phyloP scores from a whole-genome alignment of 306 rosid genomes.

The Canavalia gladiata region DNA sequence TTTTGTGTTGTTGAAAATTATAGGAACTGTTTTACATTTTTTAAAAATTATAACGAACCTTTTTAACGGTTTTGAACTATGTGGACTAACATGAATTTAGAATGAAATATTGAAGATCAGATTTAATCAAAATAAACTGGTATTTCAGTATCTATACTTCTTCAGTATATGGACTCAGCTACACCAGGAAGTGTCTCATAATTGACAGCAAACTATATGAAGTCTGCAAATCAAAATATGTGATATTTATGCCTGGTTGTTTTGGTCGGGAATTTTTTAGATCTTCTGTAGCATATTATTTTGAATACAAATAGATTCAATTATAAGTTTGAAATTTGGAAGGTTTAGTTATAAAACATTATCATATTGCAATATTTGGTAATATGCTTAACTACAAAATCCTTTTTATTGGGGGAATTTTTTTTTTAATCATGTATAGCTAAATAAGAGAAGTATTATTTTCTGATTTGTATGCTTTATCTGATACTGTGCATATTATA shows the following conservation, averaged over 20 bases:
- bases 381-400: not conserved
- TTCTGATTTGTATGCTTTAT: not conserved
- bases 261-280: not conserved
- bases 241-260: not conserved
- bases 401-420: not conserved
- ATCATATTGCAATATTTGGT: not conserved
- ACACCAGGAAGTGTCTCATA: not conserved
- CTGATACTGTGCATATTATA: not conserved
- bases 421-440: not conserved
- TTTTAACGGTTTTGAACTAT: not conserved
- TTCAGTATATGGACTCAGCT: not conserved
- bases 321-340: not conserved
- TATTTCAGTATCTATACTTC: not conserved
- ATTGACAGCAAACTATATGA: not conserved
- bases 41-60: not conserved
- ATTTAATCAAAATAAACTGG: not conserved
- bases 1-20: not conserved
- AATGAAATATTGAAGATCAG: not conserved
- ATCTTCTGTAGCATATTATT: not conserved
- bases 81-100: not conserved
- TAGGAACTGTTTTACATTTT: not conserved
- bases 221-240: not conserved
- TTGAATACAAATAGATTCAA: not conserved
- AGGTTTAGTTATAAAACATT: not conserved
- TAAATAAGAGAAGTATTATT: not conserved